A percentile compares a stretch with the other conserved stretches of the same genome.
phyloP scores from a whole-genome alignment of 257 asterid genomes.

The Plantago major region DNA sequence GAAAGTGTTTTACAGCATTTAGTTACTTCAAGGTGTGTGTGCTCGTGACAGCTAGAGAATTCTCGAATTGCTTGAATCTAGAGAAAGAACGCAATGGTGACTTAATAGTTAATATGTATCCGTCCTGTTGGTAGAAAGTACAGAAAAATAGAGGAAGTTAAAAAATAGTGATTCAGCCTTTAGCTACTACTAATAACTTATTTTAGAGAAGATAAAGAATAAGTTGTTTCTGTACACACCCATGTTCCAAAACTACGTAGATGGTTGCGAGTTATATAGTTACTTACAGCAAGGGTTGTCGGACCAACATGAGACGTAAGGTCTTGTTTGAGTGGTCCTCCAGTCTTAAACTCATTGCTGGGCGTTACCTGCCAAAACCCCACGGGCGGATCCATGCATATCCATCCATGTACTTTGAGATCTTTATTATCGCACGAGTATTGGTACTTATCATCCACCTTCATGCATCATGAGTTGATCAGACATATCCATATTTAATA shows the following conservation, averaged over 20 bases:
- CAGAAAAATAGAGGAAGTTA: too few relatives aligned
- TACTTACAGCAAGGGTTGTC: slow-evolving; percentile 53
- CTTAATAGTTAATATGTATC: neutral
- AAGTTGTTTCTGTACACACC: too few relatives aligned
- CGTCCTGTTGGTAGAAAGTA: neutral
- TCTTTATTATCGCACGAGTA: slow-evolving; percentile 63
- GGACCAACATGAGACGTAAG: slow-evolving; percentile 87
- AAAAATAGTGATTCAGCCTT: neutral
- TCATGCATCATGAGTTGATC: slow-evolving; percentile 15
- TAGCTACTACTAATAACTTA: too few relatives aligned
- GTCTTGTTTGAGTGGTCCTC: slow-evolving; percentile 74
- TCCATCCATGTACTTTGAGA: slow-evolving; percentile 70
- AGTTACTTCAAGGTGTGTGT: too few relatives aligned
- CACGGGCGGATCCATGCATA: slow-evolving; percentile 50
- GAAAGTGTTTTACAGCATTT: neutral
- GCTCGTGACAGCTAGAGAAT: neutral
- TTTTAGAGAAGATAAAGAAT: too few relatives aligned
- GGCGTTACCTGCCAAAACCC: slow-evolving; percentile 73
- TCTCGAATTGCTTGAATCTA: neutral
- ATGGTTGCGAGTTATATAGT: neutral
- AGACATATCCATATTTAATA: neutral
- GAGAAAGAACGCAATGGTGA: neutral
- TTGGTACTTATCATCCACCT: slow-evolving; percentile 82
- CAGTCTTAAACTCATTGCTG: slow-evolving; percentile 63
- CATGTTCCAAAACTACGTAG: too few relatives aligned